Evolutionary conservation across 2,329 filamentous ascomycete species (phyloP).

Genomic region (Ascochyta clinopodiicola): DNA sequence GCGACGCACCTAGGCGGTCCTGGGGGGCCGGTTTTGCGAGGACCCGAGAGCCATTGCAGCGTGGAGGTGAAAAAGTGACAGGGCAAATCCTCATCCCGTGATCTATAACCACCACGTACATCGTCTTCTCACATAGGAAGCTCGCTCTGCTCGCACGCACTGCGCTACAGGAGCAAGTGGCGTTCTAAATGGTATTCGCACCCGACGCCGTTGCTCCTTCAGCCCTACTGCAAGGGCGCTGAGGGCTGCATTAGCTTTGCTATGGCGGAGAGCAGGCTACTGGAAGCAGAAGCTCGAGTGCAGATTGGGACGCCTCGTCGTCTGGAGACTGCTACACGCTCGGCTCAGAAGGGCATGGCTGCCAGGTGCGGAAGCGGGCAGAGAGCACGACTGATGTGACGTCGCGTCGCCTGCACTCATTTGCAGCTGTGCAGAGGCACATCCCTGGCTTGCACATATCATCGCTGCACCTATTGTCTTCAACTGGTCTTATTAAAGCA

Average conservation of each 20-base stretch:
- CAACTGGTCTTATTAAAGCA: constrained; percentile 39
- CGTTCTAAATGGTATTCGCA: not conserved
- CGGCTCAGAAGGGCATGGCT: constrained; percentile 40
- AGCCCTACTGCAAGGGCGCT: constrained; percentile 48
- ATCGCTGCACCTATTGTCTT: constrained; percentile 27
- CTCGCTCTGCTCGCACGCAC: constrained; percentile 3
- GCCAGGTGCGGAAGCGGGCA: constrained; percentile 33
- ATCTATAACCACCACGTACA: constrained; percentile 5
- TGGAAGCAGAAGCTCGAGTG: constrained; percentile 33
- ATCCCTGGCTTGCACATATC: constrained; percentile 36
- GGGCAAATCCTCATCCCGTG: constrained; percentile 24
- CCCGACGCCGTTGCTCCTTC: constrained; percentile 19
- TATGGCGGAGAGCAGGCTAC: constrained; percentile 25
- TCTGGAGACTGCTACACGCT: constrained; percentile 34
- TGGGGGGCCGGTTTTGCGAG: constrained; percentile 18
- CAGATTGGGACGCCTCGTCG: constrained; percentile 33
- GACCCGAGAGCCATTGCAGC: constrained; percentile 13
- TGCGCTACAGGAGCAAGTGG: constrained; percentile 3
- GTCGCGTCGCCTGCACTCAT: constrained; percentile 33
- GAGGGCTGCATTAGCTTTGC: constrained; percentile 29
- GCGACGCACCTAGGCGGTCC: constrained; percentile 25
- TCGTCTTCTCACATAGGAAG: not conserved
- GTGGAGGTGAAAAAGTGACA: constrained; percentile 37
- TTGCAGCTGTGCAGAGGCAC: constrained; percentile 28
- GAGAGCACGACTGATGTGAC: constrained; percentile 42